Base-by-base conservation (phyloP, 345 rosid species). In the Lepidium didymum region DNA sequence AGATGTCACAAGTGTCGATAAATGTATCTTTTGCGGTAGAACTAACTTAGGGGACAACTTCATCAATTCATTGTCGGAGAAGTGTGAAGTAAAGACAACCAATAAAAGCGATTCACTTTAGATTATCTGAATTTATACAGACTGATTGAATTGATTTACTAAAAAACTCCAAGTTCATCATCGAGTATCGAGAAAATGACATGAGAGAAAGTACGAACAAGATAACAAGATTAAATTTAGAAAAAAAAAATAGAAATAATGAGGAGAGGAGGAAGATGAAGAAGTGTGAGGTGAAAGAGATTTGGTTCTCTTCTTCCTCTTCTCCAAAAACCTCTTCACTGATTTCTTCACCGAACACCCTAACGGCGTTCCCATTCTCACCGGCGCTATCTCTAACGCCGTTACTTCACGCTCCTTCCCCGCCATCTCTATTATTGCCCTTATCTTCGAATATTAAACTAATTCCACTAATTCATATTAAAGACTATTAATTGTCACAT, bases 291-390 rank as follows among this genome's bases (percentile, higher is more conserved):
- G 52, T 43, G 64, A 12, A 54, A 61, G 0, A 40, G 4, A 21
- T 62, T 75, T 55, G 65, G 8, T 38, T 75, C 46, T 75, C 58
- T 61, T 62, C 60, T 65, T 75, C 55, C 78, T 75, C 47, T 75
- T 62, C 70, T 75, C 74, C 60, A 68, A 47, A 64, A 75, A 75
- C 38, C 65, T 75, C 36, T 75, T 56, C 35, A 75, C 59, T 0
- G 74, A 62, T 56, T 65, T 62, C 78, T 68, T 68, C 70, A 68
- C 66, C 12, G 74, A 45, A 47, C 3, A 68, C 1, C 49, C 74
- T 31, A 41, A 68, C n/a, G 78, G 66, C 16, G 54, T 46, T 62
- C 15, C 74, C 15, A 62, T 0, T 15, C 60, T 68, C 74, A 41
- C 45, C 46, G 74, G 64, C 4, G 47, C 10, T 47, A 68, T 29